Evolutionary conservation across 2,329 filamentous ascomycete species (phyloP).

Genomic region (Pestalotiopsis sp.): DNA sequence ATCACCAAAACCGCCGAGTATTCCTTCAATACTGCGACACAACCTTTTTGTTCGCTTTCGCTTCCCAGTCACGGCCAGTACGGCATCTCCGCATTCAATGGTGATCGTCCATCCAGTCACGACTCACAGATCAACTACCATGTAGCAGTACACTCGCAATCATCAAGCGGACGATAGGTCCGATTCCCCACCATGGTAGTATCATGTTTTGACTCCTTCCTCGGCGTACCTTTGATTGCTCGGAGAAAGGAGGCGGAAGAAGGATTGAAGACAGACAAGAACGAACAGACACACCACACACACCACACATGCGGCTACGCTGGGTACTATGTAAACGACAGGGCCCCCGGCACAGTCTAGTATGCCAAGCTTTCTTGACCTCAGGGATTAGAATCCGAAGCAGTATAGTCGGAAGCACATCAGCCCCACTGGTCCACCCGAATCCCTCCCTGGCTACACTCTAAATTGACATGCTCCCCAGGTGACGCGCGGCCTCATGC

Average conservation of each 20-base stretch:
- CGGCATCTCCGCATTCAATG: background rate
- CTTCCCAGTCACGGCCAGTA: background rate
- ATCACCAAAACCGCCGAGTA: background rate
- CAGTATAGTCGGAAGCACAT: conserved; percentile 3
- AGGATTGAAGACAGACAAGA: background rate
- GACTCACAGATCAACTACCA: too few species aligned
- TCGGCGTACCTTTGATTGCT: background rate
- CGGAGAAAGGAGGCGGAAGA: background rate
- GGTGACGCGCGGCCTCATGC: background rate
- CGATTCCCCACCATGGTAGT: background rate
- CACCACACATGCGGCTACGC: background rate
- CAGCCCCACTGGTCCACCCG: conserved; percentile 2
- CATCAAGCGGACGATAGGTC: background rate
- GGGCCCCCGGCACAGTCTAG: background rate
- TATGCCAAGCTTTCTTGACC: conserved; percentile 3
- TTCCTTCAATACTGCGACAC: background rate
- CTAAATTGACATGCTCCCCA: conserved; percentile 1
- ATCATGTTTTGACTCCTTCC: background rate
- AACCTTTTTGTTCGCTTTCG: background rate
- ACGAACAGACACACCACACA: background rate
- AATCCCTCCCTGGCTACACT: background rate
- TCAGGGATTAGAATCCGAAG: background rate
- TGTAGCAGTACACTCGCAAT: background rate
- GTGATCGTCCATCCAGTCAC: background rate
- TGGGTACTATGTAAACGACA: background rate